Evolutionary conservation across 2,329 filamentous ascomycete genomes (phyloP).

Genomic region (Alternaria arborescens): DNA sequence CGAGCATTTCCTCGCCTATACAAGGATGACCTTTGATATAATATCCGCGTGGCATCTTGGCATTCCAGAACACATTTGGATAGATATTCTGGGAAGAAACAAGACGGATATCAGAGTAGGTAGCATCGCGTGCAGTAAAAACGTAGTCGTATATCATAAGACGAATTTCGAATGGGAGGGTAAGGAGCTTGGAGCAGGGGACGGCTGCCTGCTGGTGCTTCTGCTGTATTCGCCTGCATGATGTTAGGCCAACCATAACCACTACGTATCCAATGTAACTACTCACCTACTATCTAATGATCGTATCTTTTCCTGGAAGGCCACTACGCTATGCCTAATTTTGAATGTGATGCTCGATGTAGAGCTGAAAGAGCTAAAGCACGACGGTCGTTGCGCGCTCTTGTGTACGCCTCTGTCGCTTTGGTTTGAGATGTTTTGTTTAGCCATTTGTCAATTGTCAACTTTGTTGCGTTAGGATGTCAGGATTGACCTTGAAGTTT

Average conservation of each 20-base stretch:
- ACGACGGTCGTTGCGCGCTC: neutral
- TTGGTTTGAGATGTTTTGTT: neutral
- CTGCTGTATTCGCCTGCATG: neutral
- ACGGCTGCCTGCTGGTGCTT: neutral
- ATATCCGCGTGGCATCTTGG: neutral
- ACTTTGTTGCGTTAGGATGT: neutral
- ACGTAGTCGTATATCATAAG: conserved; percentile 5
- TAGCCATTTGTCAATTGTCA: neutral
- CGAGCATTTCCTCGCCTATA: neutral
- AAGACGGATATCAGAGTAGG: conserved; percentile 1
- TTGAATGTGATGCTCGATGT: neutral
- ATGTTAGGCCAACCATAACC: neutral
- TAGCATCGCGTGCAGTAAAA: neutral
- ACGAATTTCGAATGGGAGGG: conserved; percentile 8
- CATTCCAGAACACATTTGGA: neutral
- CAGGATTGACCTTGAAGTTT: neutral
- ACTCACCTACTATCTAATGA: neutral
- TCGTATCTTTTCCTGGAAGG: neutral
- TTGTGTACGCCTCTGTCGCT: neutral
- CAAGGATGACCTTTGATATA: neutral
- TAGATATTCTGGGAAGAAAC: neutral
- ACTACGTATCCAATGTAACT: neutral
- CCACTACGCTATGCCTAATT: neutral
- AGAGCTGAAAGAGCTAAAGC: neutral
- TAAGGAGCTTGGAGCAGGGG: conserved; percentile 6